Conservation (phyloP, 1,284 basidiomycete species). For the Malassezia japonica region DNA sequence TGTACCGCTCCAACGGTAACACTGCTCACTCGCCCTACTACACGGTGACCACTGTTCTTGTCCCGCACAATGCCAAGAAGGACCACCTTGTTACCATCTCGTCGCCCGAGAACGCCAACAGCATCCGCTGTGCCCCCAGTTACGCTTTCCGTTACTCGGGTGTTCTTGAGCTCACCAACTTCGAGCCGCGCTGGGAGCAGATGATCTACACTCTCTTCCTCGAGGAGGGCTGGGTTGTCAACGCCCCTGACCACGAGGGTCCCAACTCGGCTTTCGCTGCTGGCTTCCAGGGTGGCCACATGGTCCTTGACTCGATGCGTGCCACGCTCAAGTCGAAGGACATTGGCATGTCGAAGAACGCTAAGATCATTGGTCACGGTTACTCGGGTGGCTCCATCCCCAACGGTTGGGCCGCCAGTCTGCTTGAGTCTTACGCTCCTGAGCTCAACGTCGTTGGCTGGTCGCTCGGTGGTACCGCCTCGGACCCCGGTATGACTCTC, state of each 20-base stretch:
- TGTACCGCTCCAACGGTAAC: constrained; percentile 23
- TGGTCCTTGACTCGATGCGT: constrained; percentile 30
- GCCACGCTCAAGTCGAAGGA: constrained; percentile 23
- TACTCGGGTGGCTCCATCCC: constrained; percentile 36
- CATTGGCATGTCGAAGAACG: constrained; percentile 18
- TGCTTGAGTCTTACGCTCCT: constrained; percentile 24
- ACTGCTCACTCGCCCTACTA: constrained; percentile 5
- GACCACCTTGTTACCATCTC: constrained; percentile 6
- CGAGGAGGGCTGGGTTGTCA: constrained; percentile 37
- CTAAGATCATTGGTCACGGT: constrained; percentile 27
- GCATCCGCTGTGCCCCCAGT: constrained; percentile 27
- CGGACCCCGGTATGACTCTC: constrained; percentile 18
- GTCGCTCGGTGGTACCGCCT: constrained; percentile 35
- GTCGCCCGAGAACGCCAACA: constrained; percentile 27
- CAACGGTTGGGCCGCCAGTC: constrained; percentile 24
- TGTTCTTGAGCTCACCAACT: constrained; percentile 21
- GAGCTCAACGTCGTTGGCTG: constrained; percentile 35
- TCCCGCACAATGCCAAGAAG: constrained; percentile 22
- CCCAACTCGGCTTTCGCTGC: constrained; percentile 24
- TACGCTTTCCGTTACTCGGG: constrained; percentile 23
- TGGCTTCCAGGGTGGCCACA: constrained; percentile 28
- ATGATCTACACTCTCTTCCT: constrained; percentile 30
- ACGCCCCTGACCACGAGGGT: constrained; percentile 36
- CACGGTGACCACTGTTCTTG: constrained; percentile 29
- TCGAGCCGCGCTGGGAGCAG: constrained; percentile 26